A percentile compares a stretch with the other conserved stretches of the same genome.
Conservation (phyloP, 805 yeast genomes). For the Suhomyces sp. region DNA sequence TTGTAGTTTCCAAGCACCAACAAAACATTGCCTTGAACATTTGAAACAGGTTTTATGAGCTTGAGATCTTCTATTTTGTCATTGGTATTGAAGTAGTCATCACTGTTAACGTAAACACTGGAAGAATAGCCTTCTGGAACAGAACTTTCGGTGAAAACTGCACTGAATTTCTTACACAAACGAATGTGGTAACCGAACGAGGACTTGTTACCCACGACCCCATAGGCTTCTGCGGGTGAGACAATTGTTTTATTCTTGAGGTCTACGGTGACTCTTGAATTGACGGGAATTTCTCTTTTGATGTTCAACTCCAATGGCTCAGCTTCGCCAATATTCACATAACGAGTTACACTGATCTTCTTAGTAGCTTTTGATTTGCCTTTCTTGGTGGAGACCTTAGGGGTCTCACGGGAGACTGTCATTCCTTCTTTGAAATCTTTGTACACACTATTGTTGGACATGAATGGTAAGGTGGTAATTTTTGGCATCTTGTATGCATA, state of each 20-base stretch:
- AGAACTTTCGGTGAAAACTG: slow-evolving; percentile 69
- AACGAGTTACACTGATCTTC: slow-evolving; percentile 61
- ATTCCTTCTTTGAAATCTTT: slow-evolving; percentile 62
- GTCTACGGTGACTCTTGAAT: slow-evolving; percentile 82
- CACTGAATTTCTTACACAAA: slow-evolving; percentile 56
- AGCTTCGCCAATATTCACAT: slow-evolving; percentile 71
- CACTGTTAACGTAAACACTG: slow-evolving; percentile 64
- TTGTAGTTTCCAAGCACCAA: slow-evolving; percentile 64
- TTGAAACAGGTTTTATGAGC: slow-evolving; percentile 18
- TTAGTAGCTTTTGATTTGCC: slow-evolving; percentile 39
- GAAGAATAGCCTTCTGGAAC: slow-evolving; percentile 66
- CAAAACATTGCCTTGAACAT: slow-evolving; percentile 36
- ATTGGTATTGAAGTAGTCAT: slow-evolving; percentile 52
- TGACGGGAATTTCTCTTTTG: slow-evolving; percentile 63
- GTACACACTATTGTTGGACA: slow-evolving; percentile 45
- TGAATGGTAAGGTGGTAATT: slow-evolving; percentile 72
- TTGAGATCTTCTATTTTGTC: slow-evolving; percentile 15
- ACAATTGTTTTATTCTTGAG: slow-evolving; percentile 59
- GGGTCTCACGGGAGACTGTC: slow-evolving; percentile 44
- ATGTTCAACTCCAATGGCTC: slow-evolving; percentile 56
- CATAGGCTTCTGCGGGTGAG: slow-evolving; percentile 70
- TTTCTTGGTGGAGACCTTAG: slow-evolving; percentile 37
- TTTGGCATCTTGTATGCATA: slow-evolving; percentile 72
- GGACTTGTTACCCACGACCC: slow-evolving; percentile 55
- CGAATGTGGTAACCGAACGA: slow-evolving; percentile 77